Conservation (phyloP, 257 asterid species). For the Solanum raphanifolium region DNA sequence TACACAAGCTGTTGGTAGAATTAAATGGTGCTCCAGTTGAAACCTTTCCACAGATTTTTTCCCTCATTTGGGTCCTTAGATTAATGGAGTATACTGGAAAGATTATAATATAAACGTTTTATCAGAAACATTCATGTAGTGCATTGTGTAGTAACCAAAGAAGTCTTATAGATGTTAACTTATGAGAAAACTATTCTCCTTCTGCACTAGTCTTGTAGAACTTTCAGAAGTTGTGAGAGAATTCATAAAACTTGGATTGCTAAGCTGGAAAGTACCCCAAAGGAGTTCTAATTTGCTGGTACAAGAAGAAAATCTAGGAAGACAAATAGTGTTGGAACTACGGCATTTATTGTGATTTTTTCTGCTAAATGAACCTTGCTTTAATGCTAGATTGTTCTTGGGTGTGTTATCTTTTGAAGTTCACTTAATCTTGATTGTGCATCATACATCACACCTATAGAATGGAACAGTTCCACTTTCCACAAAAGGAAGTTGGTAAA, state of each 20-base stretch:
- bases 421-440: neutral
- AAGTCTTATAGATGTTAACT: neutral
- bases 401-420: neutral
- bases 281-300: neutral
- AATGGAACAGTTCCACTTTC: neutral
- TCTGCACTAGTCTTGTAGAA: neutral
- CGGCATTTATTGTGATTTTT: neutral
- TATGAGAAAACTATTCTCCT: neutral
- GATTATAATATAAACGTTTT: neutral
- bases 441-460: neutral
- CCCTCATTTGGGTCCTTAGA: neutral
- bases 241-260: neutral
- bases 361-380: neutral
- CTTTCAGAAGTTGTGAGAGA: neutral
- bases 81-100: neutral
- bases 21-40: neutral
- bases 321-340: neutral
- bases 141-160: neutral
- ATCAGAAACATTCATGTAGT: neutral
- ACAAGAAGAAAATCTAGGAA: neutral
- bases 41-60: neutral
- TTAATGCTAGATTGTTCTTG: neutral
- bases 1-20: neutral
- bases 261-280: neutral
- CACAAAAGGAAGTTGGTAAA: neutral